Evolutionary conservation across 768 basidiomycete genomes (phyloP), one percentile per base, ranked within the genome.

Genomic region (Boletus sp.): DNA sequence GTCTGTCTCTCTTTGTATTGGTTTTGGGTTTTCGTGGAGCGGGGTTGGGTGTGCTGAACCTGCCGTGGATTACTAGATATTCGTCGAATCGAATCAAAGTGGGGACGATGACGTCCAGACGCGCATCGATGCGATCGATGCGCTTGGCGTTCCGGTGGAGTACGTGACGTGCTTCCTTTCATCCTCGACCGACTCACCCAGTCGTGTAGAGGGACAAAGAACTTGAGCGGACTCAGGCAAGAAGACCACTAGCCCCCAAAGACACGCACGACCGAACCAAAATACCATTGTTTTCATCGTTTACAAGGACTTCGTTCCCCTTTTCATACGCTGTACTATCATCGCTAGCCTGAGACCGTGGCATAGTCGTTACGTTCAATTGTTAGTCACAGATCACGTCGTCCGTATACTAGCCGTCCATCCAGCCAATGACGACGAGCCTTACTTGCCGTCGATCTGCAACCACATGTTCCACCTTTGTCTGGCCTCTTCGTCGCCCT

Each of bases 381-480:
- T 32, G 36, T 49, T 60, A 24, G 28, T 17, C 30, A 47, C 57
- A 59, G 53, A 55, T 59, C 49, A 44, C 41, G 10, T 44, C 50
- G 39, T 51, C 40, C 47, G 44, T 50, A 49, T 20, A 15, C 32
- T 47, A 17, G 47, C n/a, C 36, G 37, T 45, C 41, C 29, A 42
- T 1, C 41, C 28, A 18, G 5, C 47, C 29, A 41, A 12, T 32
- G 17, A 12, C 17, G 42, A 45, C 32, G 41, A 36, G 47, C 17
- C 44, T 76, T 61, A 89, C 71, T 86, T 86, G 35, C 87, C 86
- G 60, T 87, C 84, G 28, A 91, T 79, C 65, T 92, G 89, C 64
- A 92, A 77, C 91, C 92, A 94, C 85, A 88, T 89, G 49, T 79
- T 81, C 94, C 94, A 98, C 54, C 78, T 73, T 54, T 65, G 77